Base-by-base conservation (phyloP, 305 asterid genomes). In the Fraxinus nigra region DNA sequence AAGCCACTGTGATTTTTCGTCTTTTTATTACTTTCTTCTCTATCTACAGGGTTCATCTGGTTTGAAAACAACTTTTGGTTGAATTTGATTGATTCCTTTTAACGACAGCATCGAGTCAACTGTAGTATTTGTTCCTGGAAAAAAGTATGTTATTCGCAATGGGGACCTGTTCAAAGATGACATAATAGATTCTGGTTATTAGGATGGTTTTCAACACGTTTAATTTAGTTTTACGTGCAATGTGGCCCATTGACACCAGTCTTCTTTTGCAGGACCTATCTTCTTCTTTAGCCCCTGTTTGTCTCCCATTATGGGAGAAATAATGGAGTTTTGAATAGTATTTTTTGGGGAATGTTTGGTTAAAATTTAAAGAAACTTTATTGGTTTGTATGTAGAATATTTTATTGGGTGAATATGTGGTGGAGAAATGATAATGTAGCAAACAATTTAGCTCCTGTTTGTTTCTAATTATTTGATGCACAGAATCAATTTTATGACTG, bases 181-280 rank as follows among this genome's bases (percentile, higher is more conserved):
- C 24, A 61, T 78, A 77, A 74, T 61, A 30, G 13, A 24, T 75
- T 80, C 46, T 72, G 16, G 74, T 72, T 80, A 13, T 78, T 34
- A 1, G 51, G 78, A 38, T 22, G 70, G 61, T 65, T 24, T 26
- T 65, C n/a, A 28, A 67, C 70, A 13, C 72, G 83, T 40, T 78
- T 77, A 54, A 51, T 16, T 73, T 59, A 72, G 51, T 38, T 83
- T 78, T 35, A 77, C 77, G 72, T 46, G 78, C 34, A 37, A 77
- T 74, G 79, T 78, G 63, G 54, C 78, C 56, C 40, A 34, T 5
- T 18, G 34, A 63, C 78, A 82, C 63, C 51, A 37, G 83, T 81
- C 85, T 77, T 87, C 79, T 48, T 81, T 43, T 85, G 83, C 92
- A 95, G 98, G 93, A 88, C 81, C 87, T 91, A 8, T 89, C 88